Base-by-base conservation (phyloP, 768 basidiomycete genomes). In the Serendipita indica region DNA sequence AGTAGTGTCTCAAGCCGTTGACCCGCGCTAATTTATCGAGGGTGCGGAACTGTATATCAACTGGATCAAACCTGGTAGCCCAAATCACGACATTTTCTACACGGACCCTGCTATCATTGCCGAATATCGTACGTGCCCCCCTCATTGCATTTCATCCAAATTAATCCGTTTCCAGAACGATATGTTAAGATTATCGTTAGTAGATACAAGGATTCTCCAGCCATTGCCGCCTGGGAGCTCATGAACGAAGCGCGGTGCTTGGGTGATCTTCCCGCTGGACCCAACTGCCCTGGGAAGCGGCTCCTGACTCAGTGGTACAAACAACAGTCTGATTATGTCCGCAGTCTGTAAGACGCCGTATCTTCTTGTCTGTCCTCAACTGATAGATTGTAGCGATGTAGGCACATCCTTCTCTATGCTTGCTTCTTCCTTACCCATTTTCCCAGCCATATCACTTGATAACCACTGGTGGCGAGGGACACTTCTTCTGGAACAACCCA, bases 391-490 rank as follows among this genome's bases (percentile, higher is more conserved):
- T n/a, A n/a, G n/a, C n/a, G n/a, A n/a, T n/a, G n/a, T n/a, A n/a
- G n/a, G n/a, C n/a, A n/a, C n/a, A n/a, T n/a, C n/a, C n/a, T n/a
- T n/a, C n/a, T n/a, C n/a, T n/a, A n/a, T n/a, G n/a, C n/a, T n/a
- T n/a, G n/a, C n/a, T n/a, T n/a, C n/a, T n/a, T n/a, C n/a, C n/a
- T n/a, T n/a, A n/a, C n/a, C n/a, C n/a, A n/a, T n/a, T n/a, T n/a
- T n/a, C n/a, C 25, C 79, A 81, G 62, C 72, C 75, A 5, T 64
- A 75, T 64, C 78, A 81, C 60, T 57, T 79, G 60, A 78, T 80
- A 35, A 79, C 77, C 0, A 78, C 77, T 0, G 78, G 78, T 18
- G 78, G 78, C 3, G 79, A 80, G 66, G 79, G 79, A 0, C 77
- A 78, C 16, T 79, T 80, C 65, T 77, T 70, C 63, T 77, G 73